Percentiles rank a stretch among this genome's conserved stretches.
Conservation (phyloP, 2,329 filamentous ascomycete genomes). For the Stachybotrys chartarum region DNA sequence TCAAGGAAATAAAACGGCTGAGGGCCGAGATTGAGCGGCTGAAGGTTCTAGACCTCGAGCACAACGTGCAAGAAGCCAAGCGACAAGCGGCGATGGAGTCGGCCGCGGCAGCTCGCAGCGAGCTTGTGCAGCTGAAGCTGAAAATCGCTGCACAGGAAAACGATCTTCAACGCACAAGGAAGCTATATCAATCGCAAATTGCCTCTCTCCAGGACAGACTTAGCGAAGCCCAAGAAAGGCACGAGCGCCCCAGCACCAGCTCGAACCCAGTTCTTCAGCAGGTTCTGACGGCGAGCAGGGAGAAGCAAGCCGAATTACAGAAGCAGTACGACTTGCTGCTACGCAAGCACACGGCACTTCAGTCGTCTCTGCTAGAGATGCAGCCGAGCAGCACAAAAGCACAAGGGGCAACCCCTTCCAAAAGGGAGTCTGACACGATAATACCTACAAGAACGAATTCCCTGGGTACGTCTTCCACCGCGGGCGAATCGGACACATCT, state of each 20-base stretch:
- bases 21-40: slow-evolving; percentile 52
- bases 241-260: slow-evolving; percentile 14
- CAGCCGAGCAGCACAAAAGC: slow-evolving; percentile 19
- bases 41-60: slow-evolving; percentile 53
- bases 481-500: neutral
- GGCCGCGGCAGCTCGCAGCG: slow-evolving; percentile 50
- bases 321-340: slow-evolving; percentile 42
- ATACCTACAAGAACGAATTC: neutral
- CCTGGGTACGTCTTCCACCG: neutral
- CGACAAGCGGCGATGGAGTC: slow-evolving; percentile 49
- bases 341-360: slow-evolving; percentile 44
- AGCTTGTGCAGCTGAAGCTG: slow-evolving; percentile 51
- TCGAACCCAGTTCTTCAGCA: slow-evolving; percentile 33
- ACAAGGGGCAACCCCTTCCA: neutral
- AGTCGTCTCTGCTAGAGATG: slow-evolving; percentile 43
- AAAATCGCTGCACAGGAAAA: slow-evolving; percentile 44
- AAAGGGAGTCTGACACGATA: neutral
- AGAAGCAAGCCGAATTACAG: slow-evolving; percentile 46
- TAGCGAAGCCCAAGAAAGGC: slow-evolving; percentile 25
- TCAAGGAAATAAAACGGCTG: slow-evolving; percentile 53
- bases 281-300: slow-evolving; percentile 42
- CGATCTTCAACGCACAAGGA: slow-evolving; percentile 36
- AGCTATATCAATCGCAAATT: slow-evolving; percentile 41
- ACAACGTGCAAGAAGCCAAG: slow-evolving; percentile 57
- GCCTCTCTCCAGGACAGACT: slow-evolving; percentile 38